These are phyloP conservation scores for Setomelanomma holmii DNA, from an alignment of 2,329 filamentous ascomycete genomes.

Conservation along the genomic window DNA sequence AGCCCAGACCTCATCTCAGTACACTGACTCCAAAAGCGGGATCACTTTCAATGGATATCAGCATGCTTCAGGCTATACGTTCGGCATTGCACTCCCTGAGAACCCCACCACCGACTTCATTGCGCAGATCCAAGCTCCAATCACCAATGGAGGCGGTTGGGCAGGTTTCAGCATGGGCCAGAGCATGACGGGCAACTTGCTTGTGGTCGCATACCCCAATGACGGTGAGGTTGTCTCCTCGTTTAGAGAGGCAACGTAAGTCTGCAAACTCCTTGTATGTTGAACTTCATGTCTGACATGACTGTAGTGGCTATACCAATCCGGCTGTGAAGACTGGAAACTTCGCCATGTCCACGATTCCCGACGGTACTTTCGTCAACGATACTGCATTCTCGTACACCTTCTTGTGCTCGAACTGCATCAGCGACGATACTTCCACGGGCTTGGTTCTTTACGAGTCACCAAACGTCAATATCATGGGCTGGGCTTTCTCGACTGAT, in stretches of 20 bases:
- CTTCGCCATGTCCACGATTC: constrained; percentile 54
- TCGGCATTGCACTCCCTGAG: constrained; percentile 61
- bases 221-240: constrained; percentile 56
- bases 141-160: constrained; percentile 58
- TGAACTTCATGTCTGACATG: constrained; percentile 1
- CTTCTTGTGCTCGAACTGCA: constrained; percentile 58
- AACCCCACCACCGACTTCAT: constrained; percentile 61
- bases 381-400: constrained; percentile 62
- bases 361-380: constrained; percentile 61
- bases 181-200: constrained; percentile 57
- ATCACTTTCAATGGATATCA: constrained; percentile 44
- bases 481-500: constrained; percentile 39
- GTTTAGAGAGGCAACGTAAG: constrained; percentile 51
- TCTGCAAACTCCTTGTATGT: background rate
- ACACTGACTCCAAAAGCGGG: constrained; percentile 41
- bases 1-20: constrained; percentile 34
- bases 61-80: constrained; percentile 52
- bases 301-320: constrained; percentile 54
- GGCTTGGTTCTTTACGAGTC: constrained; percentile 34
- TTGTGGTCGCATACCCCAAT: constrained; percentile 63
- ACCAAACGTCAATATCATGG: constrained; percentile 34
- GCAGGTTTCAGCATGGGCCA: constrained; percentile 59
- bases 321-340: constrained; percentile 55
- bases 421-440: constrained; percentile 29
- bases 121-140: constrained; percentile 56